Conservation (phyloP, 2,329 filamentous ascomycete species). For the Dryadomyces quercivorus region DNA sequence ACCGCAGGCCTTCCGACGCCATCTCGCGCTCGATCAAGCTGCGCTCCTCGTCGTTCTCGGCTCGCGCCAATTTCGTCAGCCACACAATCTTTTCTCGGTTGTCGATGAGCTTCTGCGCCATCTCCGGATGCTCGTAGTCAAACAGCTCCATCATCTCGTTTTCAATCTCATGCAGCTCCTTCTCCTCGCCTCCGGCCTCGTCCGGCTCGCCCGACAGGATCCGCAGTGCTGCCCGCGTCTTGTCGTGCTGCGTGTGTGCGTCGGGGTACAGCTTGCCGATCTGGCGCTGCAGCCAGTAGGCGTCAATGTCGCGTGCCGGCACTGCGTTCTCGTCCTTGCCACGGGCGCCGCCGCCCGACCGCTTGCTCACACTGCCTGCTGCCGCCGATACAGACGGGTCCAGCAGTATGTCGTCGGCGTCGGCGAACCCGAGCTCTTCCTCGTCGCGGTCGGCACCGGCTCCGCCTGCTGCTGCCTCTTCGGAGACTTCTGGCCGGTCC, state of each 20-base stretch:
- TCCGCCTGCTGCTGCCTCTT: constrained; percentile 36
- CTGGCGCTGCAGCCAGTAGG: constrained; percentile 92
- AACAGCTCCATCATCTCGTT: constrained; percentile 98
- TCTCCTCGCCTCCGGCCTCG: constrained; percentile 63
- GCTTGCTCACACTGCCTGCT: constrained; percentile 35
- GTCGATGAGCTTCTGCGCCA: constrained; percentile 80
- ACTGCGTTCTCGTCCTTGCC: constrained; percentile 50
- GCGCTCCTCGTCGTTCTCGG: constrained; percentile 67
- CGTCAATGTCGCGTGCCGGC: constrained; percentile 82
- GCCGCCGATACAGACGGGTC: constrained; percentile 43
- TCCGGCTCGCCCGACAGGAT: constrained; percentile 69
- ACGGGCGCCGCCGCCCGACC: constrained; percentile 30
- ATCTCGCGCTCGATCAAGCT: constrained; percentile 79
- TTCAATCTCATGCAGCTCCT: constrained; percentile 81
- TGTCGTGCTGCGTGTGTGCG: constrained; percentile 85
- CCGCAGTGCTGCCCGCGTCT: constrained; percentile 71
- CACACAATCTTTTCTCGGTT: constrained; percentile 93
- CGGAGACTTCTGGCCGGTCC: constrained; percentile 48
- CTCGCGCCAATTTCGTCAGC: constrained; percentile 77
- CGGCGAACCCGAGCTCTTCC: constrained; percentile 37
- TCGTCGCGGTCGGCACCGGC: constrained; percentile 34
- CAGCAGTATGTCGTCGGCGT: constrained; percentile 71
- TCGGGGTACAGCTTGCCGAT: constrained; percentile 83
- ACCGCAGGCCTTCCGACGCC: constrained; percentile 72
- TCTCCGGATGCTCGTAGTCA: constrained; percentile 89